phyloP scores from a whole-genome alignment of 306 rosid species.

The Geum urbanum region DNA sequence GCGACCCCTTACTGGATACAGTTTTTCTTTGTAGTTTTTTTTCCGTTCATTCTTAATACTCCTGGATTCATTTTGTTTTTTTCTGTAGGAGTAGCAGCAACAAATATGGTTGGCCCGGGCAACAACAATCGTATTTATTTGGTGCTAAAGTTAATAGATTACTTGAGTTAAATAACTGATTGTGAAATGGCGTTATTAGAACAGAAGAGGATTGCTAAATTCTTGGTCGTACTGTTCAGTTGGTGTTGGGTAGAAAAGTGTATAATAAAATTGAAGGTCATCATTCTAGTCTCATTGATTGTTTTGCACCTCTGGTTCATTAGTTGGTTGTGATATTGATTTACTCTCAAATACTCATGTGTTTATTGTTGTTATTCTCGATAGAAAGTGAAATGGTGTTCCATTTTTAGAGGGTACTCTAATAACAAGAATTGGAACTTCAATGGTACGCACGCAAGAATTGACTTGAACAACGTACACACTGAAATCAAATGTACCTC shows the following conservation, averaged over 20 bases:
- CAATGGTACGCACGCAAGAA: too few relatives aligned
- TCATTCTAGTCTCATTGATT: background rate
- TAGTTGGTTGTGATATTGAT: background rate
- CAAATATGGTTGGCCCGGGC: background rate
- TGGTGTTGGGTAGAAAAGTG: background rate
- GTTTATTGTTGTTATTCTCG: too few relatives aligned
- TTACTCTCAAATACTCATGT: too few relatives aligned
- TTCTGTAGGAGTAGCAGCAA: background rate
- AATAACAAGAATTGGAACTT: too few relatives aligned
- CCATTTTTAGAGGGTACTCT: too few relatives aligned
- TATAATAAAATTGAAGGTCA: background rate
- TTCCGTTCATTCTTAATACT: background rate
- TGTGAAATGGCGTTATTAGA: background rate
- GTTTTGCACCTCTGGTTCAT: background rate
- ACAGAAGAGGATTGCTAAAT: background rate
- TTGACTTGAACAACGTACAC: too few relatives aligned
- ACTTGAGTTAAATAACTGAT: background rate
- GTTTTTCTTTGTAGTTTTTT: background rate
- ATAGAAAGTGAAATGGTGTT: too few relatives aligned
- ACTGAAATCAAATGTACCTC: too few relatives aligned
- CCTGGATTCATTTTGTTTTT: background rate
- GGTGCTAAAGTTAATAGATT: background rate
- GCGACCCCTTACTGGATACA: background rate
- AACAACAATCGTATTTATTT: background rate
- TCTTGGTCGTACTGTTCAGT: background rate